Evolutionary conservation across 305 asterid genomes (phyloP), one percentile per base, ranked within the genome.

Genomic region (Ilex paraguariensis): DNA sequence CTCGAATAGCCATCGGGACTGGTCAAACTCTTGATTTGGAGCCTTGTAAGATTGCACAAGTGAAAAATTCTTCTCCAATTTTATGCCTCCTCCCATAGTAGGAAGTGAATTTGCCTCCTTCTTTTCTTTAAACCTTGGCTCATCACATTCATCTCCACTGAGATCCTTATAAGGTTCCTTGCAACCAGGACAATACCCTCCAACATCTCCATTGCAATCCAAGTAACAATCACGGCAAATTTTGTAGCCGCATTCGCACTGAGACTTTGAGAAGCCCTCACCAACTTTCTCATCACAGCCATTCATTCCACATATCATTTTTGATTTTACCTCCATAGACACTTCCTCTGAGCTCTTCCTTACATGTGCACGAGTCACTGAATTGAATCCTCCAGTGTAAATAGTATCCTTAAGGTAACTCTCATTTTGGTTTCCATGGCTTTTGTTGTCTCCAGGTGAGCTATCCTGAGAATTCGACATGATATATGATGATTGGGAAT

Each of bases 21-120:
- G 96, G 66, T 89, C 98, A 62, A 92, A 89, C 9, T 92, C 98
- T 0, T 86, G 91, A 64, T 90, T 92, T 7, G 91, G 93, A 49
- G 86, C 84, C 86, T 92, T 92, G 65, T 87, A 83, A 21, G 96
- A 87, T 66, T 87, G 96, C 70, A 92, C 96, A 57, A 92, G 61
- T 0, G 97, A 91, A 17, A 89, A 85, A 49, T 89, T 87, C 79
- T 83, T 88, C 72, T 81, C 98, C 75, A 85, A 39, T 44, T 76
- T 87, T 13, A 58, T 77, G 14, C 86, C 81, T 66, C 73, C 69
- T 7, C 90, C 75, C 88, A 86, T 77, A 5, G 77, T 65, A 28
- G 93, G 95, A 63, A 87, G 55, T 0, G 95, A 84, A 54, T 81
- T 81, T 8, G 94, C 91, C 70, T 71, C 77, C 66, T 87, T 93